A percentile compares a stretch with the other conserved stretches of the same genome.
Conservation (phyloP, 225 moss, liverwort and hornwort species). For the Sphagnum contortum region DNA sequence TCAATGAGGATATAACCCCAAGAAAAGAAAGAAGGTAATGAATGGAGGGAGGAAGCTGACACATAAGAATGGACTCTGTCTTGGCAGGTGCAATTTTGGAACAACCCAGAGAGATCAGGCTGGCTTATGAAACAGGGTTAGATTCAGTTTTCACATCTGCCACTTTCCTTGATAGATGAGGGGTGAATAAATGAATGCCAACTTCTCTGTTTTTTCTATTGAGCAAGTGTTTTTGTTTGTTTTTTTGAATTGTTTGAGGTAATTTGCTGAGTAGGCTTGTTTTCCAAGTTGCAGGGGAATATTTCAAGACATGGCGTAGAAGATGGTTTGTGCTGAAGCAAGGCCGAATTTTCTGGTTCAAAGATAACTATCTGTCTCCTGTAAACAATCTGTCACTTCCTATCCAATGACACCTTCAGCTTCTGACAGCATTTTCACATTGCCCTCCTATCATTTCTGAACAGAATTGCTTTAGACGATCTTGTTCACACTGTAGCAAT, state of each 20-base stretch:
- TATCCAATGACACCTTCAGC: too few relatives aligned
- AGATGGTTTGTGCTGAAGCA: slow-evolving; percentile 96
- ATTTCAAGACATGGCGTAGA: slow-evolving; percentile 76
- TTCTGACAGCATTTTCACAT: too few relatives aligned
- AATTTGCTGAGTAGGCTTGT: neutral
- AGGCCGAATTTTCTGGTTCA: slow-evolving; percentile 95
- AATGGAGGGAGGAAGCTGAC: neutral
- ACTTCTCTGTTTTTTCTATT: too few relatives aligned
- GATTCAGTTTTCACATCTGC: neutral
- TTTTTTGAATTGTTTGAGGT: neutral
- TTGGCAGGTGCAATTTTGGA: slow-evolving; percentile 74
- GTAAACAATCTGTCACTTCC: slow-evolving; percentile 11
- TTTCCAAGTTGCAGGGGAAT: slow-evolving; percentile 41
- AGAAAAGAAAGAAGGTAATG: too few relatives aligned
- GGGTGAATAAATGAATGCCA: neutral
- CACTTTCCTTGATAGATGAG: neutral
- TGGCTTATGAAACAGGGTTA: slow-evolving; percentile 95
- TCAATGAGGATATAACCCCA: too few relatives aligned
- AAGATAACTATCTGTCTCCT: slow-evolving; percentile 50
- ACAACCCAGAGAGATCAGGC: slow-evolving; percentile 65
- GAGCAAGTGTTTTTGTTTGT: neutral
- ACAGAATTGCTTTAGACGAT: too few relatives aligned
- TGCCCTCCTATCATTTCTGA: too few relatives aligned
- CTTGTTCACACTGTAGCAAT: too few relatives aligned
- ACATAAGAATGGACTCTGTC: neutral